These are phyloP conservation scores for Crepidotus variabilis DNA, from an alignment of 768 basidiomycete species.

Conservation along the genomic window DNA sequence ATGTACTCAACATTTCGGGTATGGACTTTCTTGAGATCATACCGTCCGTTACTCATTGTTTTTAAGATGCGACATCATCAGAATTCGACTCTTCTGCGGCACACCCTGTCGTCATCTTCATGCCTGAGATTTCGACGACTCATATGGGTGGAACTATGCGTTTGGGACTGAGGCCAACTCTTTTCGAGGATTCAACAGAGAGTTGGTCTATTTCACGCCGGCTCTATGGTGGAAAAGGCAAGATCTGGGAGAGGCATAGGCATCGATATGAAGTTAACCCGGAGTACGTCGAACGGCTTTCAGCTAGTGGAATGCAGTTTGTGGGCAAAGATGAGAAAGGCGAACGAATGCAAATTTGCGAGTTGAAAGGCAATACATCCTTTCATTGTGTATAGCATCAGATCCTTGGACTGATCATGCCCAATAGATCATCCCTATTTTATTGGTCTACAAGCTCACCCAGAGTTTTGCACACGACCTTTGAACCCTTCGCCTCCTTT, in stretches of 20 bases:
- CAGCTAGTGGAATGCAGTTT: constrained; percentile 60
- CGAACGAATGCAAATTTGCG: constrained; percentile 96
- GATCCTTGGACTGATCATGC: not conserved
- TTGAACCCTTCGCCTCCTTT: constrained; percentile 97
- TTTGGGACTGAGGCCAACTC: constrained; percentile 93
- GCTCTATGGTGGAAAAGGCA: constrained; percentile 78
- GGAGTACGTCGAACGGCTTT: constrained; percentile 67
- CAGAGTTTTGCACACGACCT: constrained; percentile 97
- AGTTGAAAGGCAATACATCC: constrained; percentile 77
- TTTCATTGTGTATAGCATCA: not conserved
- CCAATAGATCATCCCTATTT: constrained; percentile 87
- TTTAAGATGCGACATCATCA: constrained; percentile 74
- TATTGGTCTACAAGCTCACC: constrained; percentile 92
- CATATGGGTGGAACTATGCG: constrained; percentile 99
- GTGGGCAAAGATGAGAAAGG: constrained; percentile 91
- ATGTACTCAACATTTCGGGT: constrained; percentile 73
- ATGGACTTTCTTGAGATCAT: not conserved
- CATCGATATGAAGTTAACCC: constrained; percentile 98
- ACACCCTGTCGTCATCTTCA: constrained; percentile 88
- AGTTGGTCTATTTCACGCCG: constrained; percentile 68
- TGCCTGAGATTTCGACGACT: constrained; percentile 98
- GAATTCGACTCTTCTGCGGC: constrained; percentile 66
- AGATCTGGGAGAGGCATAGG: constrained; percentile 94
- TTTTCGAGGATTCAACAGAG: constrained; percentile 73
- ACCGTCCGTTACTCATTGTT: constrained; percentile 4